Evolutionary conservation across 2,329 filamentous ascomycete species (phyloP).

Genomic region (Alternaria brassicicola): DNA sequence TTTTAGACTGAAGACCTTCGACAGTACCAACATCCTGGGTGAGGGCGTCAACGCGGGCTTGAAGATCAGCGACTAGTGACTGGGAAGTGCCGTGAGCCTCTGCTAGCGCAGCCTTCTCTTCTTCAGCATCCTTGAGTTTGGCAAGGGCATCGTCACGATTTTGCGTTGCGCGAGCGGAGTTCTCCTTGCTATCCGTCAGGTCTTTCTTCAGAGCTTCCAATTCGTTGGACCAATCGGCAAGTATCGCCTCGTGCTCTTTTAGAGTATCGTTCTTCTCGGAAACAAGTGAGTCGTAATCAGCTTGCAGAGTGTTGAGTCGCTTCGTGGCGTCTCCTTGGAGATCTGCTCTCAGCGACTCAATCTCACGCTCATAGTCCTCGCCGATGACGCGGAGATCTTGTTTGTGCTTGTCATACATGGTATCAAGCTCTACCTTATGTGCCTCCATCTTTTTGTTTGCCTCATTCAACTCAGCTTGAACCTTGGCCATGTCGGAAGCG

Average conservation of each 20-base stretch:
- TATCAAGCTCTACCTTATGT: conserved; percentile 38
- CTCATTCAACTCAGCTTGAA: conserved; percentile 36
- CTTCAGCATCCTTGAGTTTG: conserved; percentile 30
- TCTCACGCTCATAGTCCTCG: conserved; percentile 44
- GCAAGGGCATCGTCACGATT: conserved; percentile 30
- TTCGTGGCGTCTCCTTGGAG: conserved; percentile 46
- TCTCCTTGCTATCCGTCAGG: conserved; percentile 25
- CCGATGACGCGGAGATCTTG: conserved; percentile 39
- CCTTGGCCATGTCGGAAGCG: conserved; percentile 28
- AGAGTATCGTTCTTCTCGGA: conserved; percentile 35
- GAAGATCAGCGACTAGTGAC: conserved; percentile 29
- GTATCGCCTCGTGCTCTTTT: conserved; percentile 31
- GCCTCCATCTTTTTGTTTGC: conserved; percentile 32
- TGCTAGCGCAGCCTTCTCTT: conserved; percentile 30
- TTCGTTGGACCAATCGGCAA: conserved; percentile 27
- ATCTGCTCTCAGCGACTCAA: conserved; percentile 44
- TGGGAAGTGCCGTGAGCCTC: conserved; percentile 32
- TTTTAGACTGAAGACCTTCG: conserved; percentile 19
- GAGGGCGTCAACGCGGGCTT: conserved; percentile 31
- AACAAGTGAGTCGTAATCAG: conserved; percentile 40
- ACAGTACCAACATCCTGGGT: conserved; percentile 14
- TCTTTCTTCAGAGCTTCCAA: conserved; percentile 31
- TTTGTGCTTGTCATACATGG: conserved; percentile 33
- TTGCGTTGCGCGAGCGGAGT: conserved; percentile 32
- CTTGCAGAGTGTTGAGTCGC: conserved; percentile 39